Percentiles rank a stretch among this genome's conserved stretches.
Evolutionary conservation across 305 asterid species (phyloP).

Genomic region (Fraxinus albicans): DNA sequence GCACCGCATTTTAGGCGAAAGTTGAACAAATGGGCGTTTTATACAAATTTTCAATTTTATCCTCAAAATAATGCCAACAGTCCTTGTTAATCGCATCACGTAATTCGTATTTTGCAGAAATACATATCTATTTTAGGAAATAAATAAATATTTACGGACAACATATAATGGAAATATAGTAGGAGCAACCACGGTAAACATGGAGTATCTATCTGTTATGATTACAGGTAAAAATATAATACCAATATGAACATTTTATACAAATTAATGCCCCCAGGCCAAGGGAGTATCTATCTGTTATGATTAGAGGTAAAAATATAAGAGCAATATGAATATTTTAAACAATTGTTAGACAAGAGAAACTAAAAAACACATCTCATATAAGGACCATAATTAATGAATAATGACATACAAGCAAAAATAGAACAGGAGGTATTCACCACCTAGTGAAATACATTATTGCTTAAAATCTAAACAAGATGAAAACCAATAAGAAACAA

Average conservation of each 20-base stretch:
- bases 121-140: neutral
- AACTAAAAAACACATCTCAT: constrained; percentile 1
- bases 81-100: neutral
- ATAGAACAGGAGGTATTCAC: neutral
- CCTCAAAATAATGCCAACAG: neutral
- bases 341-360: constrained; percentile 3
- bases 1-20: neutral
- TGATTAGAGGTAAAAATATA: neutral
- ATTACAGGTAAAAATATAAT: neutral
- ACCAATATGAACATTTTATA: neutral
- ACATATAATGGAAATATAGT: neutral
- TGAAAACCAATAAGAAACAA: neutral
- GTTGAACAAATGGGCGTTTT: neutral
- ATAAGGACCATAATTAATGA: neutral
- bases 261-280: constrained; percentile 3
- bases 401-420: neutral
- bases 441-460: neutral
- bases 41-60: neutral
- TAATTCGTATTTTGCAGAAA: neutral
- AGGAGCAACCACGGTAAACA: neutral
- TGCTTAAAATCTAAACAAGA: neutral
- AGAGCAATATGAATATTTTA: neutral
- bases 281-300: neutral
- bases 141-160: neutral
- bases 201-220: neutral